Percentiles rank a stretch among this genome's conserved stretches.
These are phyloP conservation scores for Saturnispora silvae DNA, from an alignment of 805 yeast genomes.

Conservation along the genomic window DNA sequence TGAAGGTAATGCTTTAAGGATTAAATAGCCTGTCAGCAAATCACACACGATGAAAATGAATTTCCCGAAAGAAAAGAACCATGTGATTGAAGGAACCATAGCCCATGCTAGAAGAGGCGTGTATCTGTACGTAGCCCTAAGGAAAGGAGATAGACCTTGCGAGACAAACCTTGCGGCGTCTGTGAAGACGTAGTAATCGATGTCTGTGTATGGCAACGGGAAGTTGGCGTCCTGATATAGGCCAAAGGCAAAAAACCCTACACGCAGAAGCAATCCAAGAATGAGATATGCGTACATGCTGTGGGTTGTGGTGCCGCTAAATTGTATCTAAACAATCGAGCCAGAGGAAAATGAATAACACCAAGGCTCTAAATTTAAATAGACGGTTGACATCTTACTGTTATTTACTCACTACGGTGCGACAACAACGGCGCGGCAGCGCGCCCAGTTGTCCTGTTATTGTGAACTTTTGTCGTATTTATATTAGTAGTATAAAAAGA, in stretches of 20 bases:
- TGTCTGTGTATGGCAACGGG: slow-evolving; percentile 83
- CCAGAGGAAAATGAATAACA: background rate
- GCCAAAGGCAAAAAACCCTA: slow-evolving; percentile 67
- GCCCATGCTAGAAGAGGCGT: slow-evolving; percentile 88
- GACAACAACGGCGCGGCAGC: no score
- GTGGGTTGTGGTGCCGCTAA: background rate
- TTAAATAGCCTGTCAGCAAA: slow-evolving; percentile 63
- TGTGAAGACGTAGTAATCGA: slow-evolving; percentile 86
- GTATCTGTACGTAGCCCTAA: slow-evolving; percentile 82
- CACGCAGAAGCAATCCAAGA: slow-evolving; percentile 28
- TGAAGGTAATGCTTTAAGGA: slow-evolving; percentile 23
- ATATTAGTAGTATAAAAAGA: slow-evolving; percentile 6
- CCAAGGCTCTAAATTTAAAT: no score
- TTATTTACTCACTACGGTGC: no score
- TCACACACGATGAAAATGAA: slow-evolving; percentile 68
- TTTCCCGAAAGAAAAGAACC: slow-evolving; percentile 60
- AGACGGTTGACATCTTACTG: no score
- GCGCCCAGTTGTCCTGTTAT: no score
- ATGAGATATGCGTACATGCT: slow-evolving; percentile 6
- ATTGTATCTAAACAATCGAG: background rate
- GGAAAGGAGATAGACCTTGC: slow-evolving; percentile 56
- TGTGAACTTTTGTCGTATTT: slow-evolving; percentile 4
- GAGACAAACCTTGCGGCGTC: slow-evolving; percentile 77
- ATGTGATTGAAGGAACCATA: slow-evolving; percentile 49
- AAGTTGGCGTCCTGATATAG: slow-evolving; percentile 73